These are phyloP conservation scores for Xanthoconium stramineum DNA, from an alignment of 768 basidiomycete genomes.

Conservation along the genomic window DNA sequence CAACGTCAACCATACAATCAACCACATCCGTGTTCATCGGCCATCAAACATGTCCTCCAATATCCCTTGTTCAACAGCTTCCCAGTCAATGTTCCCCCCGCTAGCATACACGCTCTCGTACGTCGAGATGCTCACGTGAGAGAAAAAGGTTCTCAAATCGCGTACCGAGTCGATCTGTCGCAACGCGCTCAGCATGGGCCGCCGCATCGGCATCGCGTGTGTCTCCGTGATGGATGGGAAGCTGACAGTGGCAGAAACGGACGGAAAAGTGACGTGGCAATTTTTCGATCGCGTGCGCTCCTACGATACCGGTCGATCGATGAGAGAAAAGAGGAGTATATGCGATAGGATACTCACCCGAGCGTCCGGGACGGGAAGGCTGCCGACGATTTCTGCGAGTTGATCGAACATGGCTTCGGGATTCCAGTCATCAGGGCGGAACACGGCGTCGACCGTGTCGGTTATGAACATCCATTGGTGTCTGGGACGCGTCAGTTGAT, in stretches of 20 bases:
- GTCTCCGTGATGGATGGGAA: constrained; percentile 35
- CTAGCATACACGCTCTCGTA: constrained; percentile 91
- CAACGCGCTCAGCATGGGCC: constrained; percentile 66
- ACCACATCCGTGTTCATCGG: constrained; percentile 26
- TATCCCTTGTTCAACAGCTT: constrained; percentile 76
- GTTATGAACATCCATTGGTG: constrained; percentile 99
- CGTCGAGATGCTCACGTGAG: constrained; percentile 79
- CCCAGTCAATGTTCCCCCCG: constrained; percentile 84
- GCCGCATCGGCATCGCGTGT: constrained; percentile 57
- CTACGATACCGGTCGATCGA: constrained; percentile 5
- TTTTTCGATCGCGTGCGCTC: constrained; percentile 27
- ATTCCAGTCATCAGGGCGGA: constrained; percentile 77
- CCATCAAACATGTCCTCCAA: constrained; percentile 90
- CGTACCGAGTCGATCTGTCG: constrained; percentile 80
- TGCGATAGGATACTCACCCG: constrained; percentile 13
- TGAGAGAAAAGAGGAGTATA: background rate
- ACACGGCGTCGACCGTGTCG: constrained; percentile 94
- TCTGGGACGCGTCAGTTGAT: constrained; percentile 35
- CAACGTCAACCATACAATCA: background rate
- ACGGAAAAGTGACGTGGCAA: constrained; percentile 21
- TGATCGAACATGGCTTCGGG: constrained; percentile 91
- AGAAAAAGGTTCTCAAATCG: constrained; percentile 89
- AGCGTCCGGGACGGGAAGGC: constrained; percentile 49
- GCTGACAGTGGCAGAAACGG: constrained; percentile 16
- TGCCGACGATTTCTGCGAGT: constrained; percentile 78